Conservation (phyloP, 169 alveolate genomes). For the Babesia ovis region DNA sequence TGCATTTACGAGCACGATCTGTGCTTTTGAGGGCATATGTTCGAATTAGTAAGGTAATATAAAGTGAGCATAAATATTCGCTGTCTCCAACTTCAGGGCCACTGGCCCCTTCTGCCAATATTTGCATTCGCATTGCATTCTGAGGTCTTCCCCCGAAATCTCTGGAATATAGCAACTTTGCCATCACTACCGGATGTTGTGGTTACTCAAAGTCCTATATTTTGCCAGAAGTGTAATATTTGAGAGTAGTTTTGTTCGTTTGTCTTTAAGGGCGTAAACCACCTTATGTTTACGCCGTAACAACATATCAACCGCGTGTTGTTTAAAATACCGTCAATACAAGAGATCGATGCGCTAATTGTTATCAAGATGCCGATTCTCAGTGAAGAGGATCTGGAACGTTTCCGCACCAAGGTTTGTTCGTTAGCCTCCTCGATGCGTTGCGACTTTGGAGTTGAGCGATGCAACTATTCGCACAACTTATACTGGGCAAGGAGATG, state of each 20-base stretch:
- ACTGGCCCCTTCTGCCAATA: neutral
- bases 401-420: slow-evolving; percentile 83
- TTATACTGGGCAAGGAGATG: slow-evolving; percentile 84
- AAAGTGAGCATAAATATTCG: neutral
- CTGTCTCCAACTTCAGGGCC: neutral
- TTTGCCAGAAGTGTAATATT: slow-evolving; percentile 16
- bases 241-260: slow-evolving; percentile 11
- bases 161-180: no score
- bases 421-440: slow-evolving; percentile 74
- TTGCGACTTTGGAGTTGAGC: slow-evolving; percentile 81
- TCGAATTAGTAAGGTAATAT: no score
- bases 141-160: neutral
- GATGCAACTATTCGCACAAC: slow-evolving; percentile 84
- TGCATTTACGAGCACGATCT: neutral
- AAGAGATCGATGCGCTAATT: neutral
- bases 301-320: neutral
- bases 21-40: neutral
- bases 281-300: neutral
- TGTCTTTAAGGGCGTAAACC: slow-evolving; percentile 21
- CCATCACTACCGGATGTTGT: no score
- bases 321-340: no score
- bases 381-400: slow-evolving; percentile 81
- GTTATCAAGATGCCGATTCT: slow-evolving; percentile 74
- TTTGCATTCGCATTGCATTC: neutral
- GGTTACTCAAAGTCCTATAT: no score